Conservation (phyloP, 2,329 filamentous ascomycete species). For the Pyrenophora teres region DNA sequence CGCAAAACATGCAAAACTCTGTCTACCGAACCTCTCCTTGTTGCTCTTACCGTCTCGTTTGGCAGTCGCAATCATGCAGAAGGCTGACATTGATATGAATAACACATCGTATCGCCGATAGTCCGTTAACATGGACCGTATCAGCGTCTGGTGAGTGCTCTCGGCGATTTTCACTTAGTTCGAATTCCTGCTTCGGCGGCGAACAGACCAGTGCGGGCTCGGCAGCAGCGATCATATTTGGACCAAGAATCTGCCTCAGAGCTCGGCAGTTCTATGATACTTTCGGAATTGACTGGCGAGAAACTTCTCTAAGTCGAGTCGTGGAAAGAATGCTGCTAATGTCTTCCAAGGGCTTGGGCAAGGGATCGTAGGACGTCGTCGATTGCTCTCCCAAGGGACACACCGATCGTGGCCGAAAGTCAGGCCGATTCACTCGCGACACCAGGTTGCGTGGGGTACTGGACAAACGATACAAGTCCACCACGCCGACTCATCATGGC, state of each 20-base stretch:
- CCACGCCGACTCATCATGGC: background rate
- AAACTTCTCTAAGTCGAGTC: no score
- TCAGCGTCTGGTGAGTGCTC: background rate
- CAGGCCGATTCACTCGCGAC: background rate
- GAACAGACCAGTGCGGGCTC: slow-evolving; percentile 21
- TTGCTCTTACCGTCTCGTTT: background rate
- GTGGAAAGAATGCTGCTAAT: no score
- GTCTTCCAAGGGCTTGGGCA: no score
- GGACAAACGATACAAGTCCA: no score
- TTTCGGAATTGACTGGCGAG: background rate
- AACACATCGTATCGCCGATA: background rate
- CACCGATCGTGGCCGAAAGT: background rate
- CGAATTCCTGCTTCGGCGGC: slow-evolving; percentile 21
- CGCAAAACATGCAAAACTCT: slow-evolving; percentile 3
- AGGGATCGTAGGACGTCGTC: no score
- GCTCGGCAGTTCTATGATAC: slow-evolving; percentile 8
- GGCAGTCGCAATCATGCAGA: background rate
- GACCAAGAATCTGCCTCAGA: slow-evolving; percentile 1
- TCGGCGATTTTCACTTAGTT: slow-evolving; percentile 8
- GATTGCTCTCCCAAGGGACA: no score
- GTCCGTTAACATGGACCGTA: background rate
- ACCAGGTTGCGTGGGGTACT: background rate
- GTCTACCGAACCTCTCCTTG: no score
- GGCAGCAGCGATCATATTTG: slow-evolving; percentile 17
- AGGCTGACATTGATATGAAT: slow-evolving; percentile 8